These are phyloP conservation scores for Hevea brasiliensis DNA, from an alignment of 345 rosid genomes.

Conservation along the genomic window DNA sequence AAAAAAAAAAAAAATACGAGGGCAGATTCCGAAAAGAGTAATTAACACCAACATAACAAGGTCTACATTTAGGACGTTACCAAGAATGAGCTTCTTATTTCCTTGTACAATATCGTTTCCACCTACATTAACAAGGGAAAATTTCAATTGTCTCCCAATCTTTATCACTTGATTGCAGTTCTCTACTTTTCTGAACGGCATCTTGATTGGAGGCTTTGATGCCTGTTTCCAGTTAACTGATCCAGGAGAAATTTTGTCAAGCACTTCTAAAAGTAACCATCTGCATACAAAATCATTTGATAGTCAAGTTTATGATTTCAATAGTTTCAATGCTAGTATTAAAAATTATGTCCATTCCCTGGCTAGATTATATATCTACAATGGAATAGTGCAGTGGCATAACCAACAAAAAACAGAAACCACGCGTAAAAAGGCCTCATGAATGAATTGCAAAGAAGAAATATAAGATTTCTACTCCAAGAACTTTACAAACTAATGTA, in stretches of 20 bases:
- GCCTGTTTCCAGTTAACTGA: conserved; percentile 94
- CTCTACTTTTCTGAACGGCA: conserved; percentile 94
- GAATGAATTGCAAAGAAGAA: neutral
- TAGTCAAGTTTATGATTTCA: conserved; percentile 6
- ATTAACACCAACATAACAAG: neutral
- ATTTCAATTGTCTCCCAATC: conserved; percentile 72
- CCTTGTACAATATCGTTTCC: conserved; percentile 96
- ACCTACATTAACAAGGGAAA: conserved; percentile 81
- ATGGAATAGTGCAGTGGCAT: neutral
- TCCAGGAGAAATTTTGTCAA: conserved; percentile 78
- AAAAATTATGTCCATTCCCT: neutral
- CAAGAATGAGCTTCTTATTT: conserved; percentile 92
- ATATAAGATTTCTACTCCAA: too few species aligned
- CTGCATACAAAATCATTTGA: conserved; percentile 38
- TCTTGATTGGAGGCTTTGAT: conserved; percentile 87
- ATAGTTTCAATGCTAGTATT: neutral
- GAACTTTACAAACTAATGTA: too few species aligned
- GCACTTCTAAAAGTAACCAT: conserved; percentile 89
- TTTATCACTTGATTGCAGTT: conserved; percentile 89
- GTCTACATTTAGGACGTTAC: conserved; percentile 36
- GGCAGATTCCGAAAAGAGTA: neutral
- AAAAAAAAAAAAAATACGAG: neutral
- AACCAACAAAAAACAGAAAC: neutral
- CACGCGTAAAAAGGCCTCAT: neutral
- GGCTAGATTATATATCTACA: neutral